Percentiles rank a stretch among this genome's conserved stretches.
Conservation (phyloP, 2,329 filamentous ascomycete species). For the Stagonosporopsis vannaccii region DNA sequence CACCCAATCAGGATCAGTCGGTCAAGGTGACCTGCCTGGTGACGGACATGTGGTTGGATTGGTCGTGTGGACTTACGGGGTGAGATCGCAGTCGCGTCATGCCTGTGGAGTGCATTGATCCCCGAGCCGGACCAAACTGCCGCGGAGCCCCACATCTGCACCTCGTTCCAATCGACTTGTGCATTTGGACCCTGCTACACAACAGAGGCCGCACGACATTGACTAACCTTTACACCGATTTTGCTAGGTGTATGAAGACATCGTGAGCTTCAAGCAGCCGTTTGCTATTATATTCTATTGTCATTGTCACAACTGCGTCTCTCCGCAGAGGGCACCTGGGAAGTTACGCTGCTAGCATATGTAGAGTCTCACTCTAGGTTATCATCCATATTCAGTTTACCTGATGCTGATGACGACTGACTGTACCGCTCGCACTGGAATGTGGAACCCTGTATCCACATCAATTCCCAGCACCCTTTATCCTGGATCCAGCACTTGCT, state of each 20-base stretch:
- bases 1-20: slow-evolving; percentile 7
- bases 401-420: neutral
- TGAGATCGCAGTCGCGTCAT: slow-evolving; percentile 9
- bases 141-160: slow-evolving; percentile 6
- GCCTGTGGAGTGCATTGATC: slow-evolving; percentile 10
- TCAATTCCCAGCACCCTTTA: neutral
- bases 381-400: too few relatives aligned
- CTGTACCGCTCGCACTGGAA: neutral
- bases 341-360: too few relatives aligned
- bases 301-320: too few relatives aligned
- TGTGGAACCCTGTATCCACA: neutral
- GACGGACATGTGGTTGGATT: slow-evolving; percentile 2
- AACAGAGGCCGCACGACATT: too few relatives aligned
- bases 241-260: too few relatives aligned
- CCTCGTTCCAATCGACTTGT: too few relatives aligned
- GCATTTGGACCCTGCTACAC: neutral
- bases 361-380: too few relatives aligned
- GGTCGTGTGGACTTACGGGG: slow-evolving; percentile 4
- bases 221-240: too few relatives aligned
- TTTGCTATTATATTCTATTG: too few relatives aligned
- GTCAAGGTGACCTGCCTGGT: slow-evolving; percentile 5
- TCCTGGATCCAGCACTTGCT: neutral
- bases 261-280: too few relatives aligned
- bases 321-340: too few relatives aligned
- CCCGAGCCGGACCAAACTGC: slow-evolving; percentile 10